These are phyloP conservation scores for Ceratobasidium sp. DNA, from an alignment of 1,284 basidiomycete species.

Conservation along the genomic window DNA sequence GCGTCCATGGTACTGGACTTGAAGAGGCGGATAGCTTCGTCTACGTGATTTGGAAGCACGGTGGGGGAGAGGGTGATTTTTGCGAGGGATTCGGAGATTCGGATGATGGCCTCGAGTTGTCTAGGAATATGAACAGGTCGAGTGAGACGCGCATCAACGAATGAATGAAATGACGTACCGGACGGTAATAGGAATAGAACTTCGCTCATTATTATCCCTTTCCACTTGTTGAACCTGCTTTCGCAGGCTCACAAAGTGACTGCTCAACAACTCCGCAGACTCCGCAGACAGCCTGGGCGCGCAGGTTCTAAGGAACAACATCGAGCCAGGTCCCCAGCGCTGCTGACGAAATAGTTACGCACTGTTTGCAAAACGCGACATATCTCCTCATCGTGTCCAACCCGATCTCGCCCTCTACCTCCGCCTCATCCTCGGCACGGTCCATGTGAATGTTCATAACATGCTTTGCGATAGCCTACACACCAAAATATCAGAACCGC, in stretches of 20 bases:
- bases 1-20: slow-evolving; percentile 99
- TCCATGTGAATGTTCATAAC: slow-evolving; percentile 99
- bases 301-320: slow-evolving; percentile 77
- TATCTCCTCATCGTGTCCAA: slow-evolving; percentile 99
- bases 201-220: slow-evolving; percentile 96
- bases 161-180: slow-evolving; percentile 68
- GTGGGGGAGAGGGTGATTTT: slow-evolving; percentile 92
- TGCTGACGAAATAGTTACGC: slow-evolving; percentile 52
- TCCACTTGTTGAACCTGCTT: slow-evolving; percentile 98
- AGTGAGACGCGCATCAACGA: neutral
- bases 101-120: slow-evolving; percentile 98
- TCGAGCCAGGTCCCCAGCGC: neutral
- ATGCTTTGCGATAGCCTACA: slow-evolving; percentile 93
- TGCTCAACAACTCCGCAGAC: slow-evolving; percentile 96
- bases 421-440: slow-evolving; percentile 76
- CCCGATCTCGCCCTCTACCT: slow-evolving; percentile 91
- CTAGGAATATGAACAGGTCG: slow-evolving; percentile 60
- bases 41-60: slow-evolving; percentile 94
- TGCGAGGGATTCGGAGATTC: slow-evolving; percentile 96
- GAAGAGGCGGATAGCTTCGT: slow-evolving; percentile 98
- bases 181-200: slow-evolving; percentile 98
- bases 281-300: slow-evolving; percentile 94
- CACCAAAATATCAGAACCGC: slow-evolving; percentile 16
- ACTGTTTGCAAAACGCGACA: slow-evolving; percentile 96
- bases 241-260: slow-evolving; percentile 94